phyloP scores from a whole-genome alignment of 352 stramenopile species.

The Pythium chondricola region DNA sequence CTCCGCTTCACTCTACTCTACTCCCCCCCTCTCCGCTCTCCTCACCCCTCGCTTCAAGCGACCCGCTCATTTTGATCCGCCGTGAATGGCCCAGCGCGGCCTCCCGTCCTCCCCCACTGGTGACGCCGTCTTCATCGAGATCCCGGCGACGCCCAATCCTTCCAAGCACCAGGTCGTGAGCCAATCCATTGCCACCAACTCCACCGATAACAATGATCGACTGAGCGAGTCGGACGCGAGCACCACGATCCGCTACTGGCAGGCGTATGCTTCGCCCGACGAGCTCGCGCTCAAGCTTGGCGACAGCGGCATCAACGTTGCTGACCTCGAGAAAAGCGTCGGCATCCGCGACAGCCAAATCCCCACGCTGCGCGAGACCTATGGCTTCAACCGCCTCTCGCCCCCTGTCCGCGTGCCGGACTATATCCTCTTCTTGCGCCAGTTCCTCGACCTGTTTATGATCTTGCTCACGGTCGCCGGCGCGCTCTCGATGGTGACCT shows the following conservation, averaged over 20 bases:
- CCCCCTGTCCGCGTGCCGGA: conserved; percentile 25
- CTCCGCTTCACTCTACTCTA: no score
- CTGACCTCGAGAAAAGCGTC: conserved; percentile 26
- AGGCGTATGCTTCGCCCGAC: conserved; percentile 31
- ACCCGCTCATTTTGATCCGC: background rate
- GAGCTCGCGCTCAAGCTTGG: conserved; percentile 15
- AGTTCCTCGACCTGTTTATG: conserved; percentile 49
- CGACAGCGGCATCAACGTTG: conserved; percentile 19
- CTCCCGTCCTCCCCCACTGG: background rate
- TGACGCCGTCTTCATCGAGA: background rate
- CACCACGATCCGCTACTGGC: conserved; percentile 22
- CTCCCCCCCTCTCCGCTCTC: no score
- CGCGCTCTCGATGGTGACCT: conserved; percentile 27
- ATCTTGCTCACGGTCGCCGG: conserved; percentile 28
- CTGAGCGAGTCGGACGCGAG: background rate
- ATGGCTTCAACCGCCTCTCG: conserved; percentile 32
- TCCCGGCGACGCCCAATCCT: background rate
- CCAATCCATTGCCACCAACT: no score
- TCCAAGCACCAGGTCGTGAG: background rate
- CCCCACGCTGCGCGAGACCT: conserved; percentile 9
- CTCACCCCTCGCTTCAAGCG: background rate
- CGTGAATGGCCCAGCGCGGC: background rate
- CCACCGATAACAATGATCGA: background rate
- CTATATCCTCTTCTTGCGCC: conserved; percentile 34
- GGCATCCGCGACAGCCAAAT: conserved; percentile 16